These are phyloP conservation scores for Mycena kentingensis DNA, from an alignment of 768 basidiomycete species.

Conservation along the genomic window DNA sequence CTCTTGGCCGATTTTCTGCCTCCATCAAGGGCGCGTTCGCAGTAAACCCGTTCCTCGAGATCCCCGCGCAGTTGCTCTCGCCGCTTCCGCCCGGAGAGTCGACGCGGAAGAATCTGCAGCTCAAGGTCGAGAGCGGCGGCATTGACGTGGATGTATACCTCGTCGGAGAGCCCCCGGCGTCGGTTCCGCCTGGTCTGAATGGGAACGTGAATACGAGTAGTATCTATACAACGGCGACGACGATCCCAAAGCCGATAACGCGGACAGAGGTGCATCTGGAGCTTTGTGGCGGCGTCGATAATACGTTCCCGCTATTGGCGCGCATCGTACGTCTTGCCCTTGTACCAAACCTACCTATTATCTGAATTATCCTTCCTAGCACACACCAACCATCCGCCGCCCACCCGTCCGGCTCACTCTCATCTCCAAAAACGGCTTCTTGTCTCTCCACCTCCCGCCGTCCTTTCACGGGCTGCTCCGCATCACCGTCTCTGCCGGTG, in stretches of 20 bases:
- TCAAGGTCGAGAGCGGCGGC: conserved; percentile 42
- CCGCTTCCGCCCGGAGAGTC: conserved; percentile 29
- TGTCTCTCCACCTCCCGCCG: conserved; percentile 41
- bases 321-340: conserved; percentile 36
- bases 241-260: conserved; percentile 6
- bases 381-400: conserved; percentile 37
- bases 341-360: neutral
- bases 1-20: conserved; percentile 20
- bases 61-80: conserved; percentile 40
- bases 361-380: conserved; percentile 24
- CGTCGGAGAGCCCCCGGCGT: conserved; percentile 24
- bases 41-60: conserved; percentile 43
- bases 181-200: too few relatives aligned
- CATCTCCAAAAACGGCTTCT: conserved; percentile 31
- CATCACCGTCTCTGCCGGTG: conserved; percentile 37
- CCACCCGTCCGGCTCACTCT: conserved; percentile 38
- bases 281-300: conserved; percentile 29
- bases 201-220: neutral
- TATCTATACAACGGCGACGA: neutral
- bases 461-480: conserved; percentile 46
- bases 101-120: conserved; percentile 40
- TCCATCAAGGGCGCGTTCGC: conserved; percentile 39
- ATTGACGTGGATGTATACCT: conserved; percentile 47
- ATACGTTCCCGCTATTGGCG: conserved; percentile 37
- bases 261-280: conserved; percentile 36